Evolutionary conservation across 306 rosid species (phyloP), one percentile per base, ranked within the genome.

Genomic region (Ammopiptanthus mongolicus): DNA sequence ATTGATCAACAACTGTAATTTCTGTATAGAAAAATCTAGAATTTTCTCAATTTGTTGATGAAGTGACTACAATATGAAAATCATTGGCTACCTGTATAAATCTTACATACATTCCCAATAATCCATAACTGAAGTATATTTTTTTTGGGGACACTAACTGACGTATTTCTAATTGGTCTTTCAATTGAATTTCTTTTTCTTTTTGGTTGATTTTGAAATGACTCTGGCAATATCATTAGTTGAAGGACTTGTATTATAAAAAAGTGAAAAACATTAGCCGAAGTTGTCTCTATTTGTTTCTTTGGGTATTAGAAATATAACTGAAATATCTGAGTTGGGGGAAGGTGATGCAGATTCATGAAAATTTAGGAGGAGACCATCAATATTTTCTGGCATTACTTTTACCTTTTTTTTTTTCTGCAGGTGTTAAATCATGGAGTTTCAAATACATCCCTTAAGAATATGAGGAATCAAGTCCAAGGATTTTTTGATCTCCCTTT

Each of bases 361-460:
- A 18, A 18, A 19, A 15, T 7, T 52, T 52, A 5, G 47, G 14
- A 52, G 13, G 36, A 13, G 51, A 48, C 2, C 31, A 2, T 22
- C 22, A 41, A 42, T 5, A 11, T 6, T 19, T 53, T 34, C 52
- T 36, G 23, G 19, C 12, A 37, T 7, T 6, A 5, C 14, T 62
- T 33, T 60, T 56, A 47, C 50, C n/a, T 17, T 7, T 56, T 55
- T 25, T 28, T 19, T 33, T 2, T 25, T 5, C 1, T 65, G 31
- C 10, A 86, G 87, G 31, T 86, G 9, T 78, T 86, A 60, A 83
- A 86, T 48, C 89, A 80, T 46, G 85, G 85, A 44, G 39, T 77
- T 22, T 59, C 81, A 53, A 37, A 47, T 28, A 29, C 51, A 44
- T 63, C 81, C 6, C 44, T 74, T 52, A 36, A 33, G 50, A 80